Conservation (phyloP, 805 yeast species). For the Kazachstania kunashirensis region DNA sequence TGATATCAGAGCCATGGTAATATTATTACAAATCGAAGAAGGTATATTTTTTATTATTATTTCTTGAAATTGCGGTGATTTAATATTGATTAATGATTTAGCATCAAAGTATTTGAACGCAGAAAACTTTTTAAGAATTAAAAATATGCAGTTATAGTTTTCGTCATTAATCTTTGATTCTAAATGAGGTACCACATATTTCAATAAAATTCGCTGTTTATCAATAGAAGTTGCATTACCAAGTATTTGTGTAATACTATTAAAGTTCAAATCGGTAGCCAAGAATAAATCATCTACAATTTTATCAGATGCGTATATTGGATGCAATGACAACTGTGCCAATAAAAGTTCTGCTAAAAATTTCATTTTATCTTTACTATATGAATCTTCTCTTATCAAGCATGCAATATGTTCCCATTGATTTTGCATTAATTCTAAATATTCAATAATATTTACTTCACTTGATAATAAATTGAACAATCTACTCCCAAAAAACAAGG, state of each 20-base stretch:
- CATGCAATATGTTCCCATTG: constrained; percentile 19
- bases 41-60: constrained; percentile 12
- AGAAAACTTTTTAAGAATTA: constrained; percentile 10
- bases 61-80: constrained; percentile 13
- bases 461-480: constrained; percentile 20
- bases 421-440: constrained; percentile 10
- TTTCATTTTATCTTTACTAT: neutral
- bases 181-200: constrained; percentile 14
- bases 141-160: constrained; percentile 7
- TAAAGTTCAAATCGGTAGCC: constrained; percentile 4
- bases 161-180: constrained; percentile 7
- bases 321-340: constrained; percentile 14
- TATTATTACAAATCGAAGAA: neutral
- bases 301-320: constrained; percentile 10
- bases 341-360: constrained; percentile 10
- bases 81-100: constrained; percentile 8
- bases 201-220: constrained; percentile 11
- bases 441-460: constrained; percentile 14
- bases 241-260: constrained; percentile 7
- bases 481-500: constrained; percentile 27
- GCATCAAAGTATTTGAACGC: constrained; percentile 7
- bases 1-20: constrained; percentile 3
- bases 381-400: too few species aligned
- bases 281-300: constrained; percentile 17
- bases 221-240: constrained; percentile 9